phyloP scores from a whole-genome alignment of 768 basidiomycete genomes.

The Leucogyrophana mollusca region DNA sequence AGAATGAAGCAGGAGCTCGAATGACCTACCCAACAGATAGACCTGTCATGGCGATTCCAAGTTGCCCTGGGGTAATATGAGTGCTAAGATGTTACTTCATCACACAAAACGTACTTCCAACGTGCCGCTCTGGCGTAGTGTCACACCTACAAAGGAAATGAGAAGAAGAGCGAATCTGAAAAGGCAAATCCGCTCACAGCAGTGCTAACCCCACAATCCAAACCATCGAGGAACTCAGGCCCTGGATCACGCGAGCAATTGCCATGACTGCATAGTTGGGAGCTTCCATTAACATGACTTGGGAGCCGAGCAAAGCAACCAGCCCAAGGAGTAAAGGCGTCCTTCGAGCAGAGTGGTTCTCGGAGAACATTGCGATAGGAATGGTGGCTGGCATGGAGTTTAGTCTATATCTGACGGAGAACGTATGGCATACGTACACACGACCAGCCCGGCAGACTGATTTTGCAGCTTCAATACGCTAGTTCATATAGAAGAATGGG shows the following conservation, averaged over 20 bases:
- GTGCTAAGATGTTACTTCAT: background rate
- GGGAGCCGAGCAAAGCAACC: conserved; percentile 48
- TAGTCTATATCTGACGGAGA: background rate
- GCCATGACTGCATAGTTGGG: conserved; percentile 56
- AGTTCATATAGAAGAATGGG: background rate
- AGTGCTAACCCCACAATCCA: conserved; percentile 65
- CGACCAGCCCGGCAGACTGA: conserved; percentile 55
- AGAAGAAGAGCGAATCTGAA: conserved; percentile 1
- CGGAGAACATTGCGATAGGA: conserved; percentile 56
- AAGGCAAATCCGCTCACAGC: conserved; percentile 34
- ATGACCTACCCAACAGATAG: conserved; percentile 49
- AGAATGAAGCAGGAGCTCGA: background rate
- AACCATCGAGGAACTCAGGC: conserved; percentile 57
- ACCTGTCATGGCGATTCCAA: conserved; percentile 61
- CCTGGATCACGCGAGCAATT: conserved; percentile 57
- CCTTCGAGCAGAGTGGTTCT: conserved; percentile 45
- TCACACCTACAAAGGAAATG: conserved; percentile 46
- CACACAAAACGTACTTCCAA: conserved; percentile 43
- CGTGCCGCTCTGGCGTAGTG: conserved; percentile 43
- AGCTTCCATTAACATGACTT: conserved; percentile 64
- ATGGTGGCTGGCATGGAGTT: conserved; percentile 43
- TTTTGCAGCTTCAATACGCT: conserved; percentile 4
- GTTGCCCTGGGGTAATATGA: conserved; percentile 39
- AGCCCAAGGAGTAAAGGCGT: conserved; percentile 51
- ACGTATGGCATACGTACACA: conserved; percentile 37